A percentile compares a stretch with the other conserved stretches of the same genome.
Conservation (phyloP, 73 alveolate genomes). For the Paraurostyla sp. region DNA sequence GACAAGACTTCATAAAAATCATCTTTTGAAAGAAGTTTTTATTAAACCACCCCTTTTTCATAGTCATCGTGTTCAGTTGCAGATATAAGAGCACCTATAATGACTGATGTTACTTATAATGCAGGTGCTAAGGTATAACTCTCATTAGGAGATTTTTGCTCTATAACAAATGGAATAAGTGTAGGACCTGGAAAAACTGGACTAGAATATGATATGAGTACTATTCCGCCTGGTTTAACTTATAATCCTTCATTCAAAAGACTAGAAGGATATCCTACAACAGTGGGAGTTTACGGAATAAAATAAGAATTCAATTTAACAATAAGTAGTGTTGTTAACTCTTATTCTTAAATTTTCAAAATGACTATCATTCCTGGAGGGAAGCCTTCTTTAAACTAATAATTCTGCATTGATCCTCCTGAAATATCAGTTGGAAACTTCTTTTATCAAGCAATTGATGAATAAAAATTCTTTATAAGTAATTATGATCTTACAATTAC, state of each 20-base stretch:
- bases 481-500: neutral
- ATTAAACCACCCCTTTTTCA: neutral
- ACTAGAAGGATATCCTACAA: neutral
- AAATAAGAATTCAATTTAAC: neutral
- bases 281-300: neutral
- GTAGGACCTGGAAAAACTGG: neutral
- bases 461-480: neutral
- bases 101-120: neutral
- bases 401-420: neutral
- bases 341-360: neutral
- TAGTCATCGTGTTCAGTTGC: neutral
- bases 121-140: neutral
- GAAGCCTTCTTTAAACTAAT: neutral
- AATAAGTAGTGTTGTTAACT: neutral
- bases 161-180: neutral
- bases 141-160: neutral
- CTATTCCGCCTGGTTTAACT: neutral
- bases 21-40: neutral
- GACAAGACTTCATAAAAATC: neutral
- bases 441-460: neutral
- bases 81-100: neutral
- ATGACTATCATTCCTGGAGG: neutral
- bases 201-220: neutral
- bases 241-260: neutral
- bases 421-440: neutral